Conservation (phyloP, 768 basidiomycete genomes). For the Termitomyces sp. region DNA sequence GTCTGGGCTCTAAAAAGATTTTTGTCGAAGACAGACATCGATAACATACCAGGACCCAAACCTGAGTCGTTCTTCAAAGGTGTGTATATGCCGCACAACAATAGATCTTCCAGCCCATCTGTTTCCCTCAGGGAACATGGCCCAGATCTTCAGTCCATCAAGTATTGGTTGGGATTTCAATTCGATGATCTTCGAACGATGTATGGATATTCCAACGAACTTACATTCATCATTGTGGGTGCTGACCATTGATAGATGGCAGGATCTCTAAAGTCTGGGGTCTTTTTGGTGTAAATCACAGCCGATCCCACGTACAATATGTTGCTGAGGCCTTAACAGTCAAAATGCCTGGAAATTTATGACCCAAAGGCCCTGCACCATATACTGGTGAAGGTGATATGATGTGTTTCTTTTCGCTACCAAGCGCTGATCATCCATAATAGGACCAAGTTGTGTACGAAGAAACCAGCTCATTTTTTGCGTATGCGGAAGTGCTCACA, state of each 20-base stretch:
- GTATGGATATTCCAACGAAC: neutral
- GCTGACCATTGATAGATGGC: neutral
- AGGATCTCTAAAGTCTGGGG: constrained; percentile 3
- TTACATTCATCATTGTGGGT: neutral
- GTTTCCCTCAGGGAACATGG: constrained; percentile 13
- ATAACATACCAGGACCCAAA: constrained; percentile 33
- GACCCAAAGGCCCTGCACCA: constrained; percentile 36
- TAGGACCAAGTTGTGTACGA: constrained; percentile 8
- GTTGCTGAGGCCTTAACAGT: neutral
- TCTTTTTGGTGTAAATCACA: neutral
- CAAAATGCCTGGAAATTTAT: constrained; percentile 29
- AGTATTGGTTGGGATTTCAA: constrained; percentile 16
- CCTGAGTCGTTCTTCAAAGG: constrained; percentile 27
- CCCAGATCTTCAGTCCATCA: constrained; percentile 9
- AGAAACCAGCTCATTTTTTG: neutral
- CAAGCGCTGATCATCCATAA: constrained; percentile 14
- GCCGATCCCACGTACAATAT: neutral
- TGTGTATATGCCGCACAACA: constrained; percentile 6
- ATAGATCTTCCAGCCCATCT: too few relatives aligned
- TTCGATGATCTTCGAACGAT: constrained; percentile 9
- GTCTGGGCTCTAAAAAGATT: constrained; percentile 13
- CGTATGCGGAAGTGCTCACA: neutral
- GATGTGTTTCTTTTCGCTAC: too few relatives aligned
- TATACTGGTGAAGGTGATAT: constrained; percentile 29
- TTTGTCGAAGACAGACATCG: constrained; percentile 20